phyloP scores from a whole-genome alignment of 2,329 filamentous ascomycete genomes.

The Mollisia scopiformis region DNA sequence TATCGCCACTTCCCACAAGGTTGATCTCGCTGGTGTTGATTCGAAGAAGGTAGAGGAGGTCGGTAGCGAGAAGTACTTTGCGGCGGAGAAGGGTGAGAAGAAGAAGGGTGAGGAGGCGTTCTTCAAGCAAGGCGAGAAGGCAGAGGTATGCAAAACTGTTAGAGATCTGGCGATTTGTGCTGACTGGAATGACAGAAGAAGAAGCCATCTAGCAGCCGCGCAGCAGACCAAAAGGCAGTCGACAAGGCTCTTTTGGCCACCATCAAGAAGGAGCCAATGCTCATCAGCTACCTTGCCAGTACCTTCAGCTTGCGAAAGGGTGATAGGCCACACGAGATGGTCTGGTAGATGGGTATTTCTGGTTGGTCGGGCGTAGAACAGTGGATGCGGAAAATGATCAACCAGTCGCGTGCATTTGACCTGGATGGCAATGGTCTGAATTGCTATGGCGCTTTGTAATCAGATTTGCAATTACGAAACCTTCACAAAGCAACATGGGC shows the following conservation, averaged over 20 bases:
- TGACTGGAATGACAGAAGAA: conserved; percentile 79
- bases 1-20: conserved; percentile 85
- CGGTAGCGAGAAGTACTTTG: conserved; percentile 84
- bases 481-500: conserved; percentile 34
- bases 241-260: conserved; percentile 93
- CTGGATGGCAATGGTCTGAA: conserved; percentile 65
- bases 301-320: conserved; percentile 99
- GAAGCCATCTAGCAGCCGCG: conserved; percentile 87
- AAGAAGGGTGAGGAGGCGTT: conserved; percentile 98
- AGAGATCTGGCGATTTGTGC: conserved; percentile 2
- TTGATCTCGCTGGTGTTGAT: conserved; percentile 86
- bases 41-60: conserved; percentile 84
- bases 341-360: conserved; percentile 72
- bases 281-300: conserved; percentile 90
- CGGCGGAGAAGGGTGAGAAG: conserved; percentile 90
- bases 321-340: conserved; percentile 99
- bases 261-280: conserved; percentile 98
- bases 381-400: conserved; percentile 52
- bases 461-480: conserved; percentile 40
- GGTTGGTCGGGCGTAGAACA: conserved; percentile 38
- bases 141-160: conserved; percentile 70
- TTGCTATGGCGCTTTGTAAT: conserved; percentile 40
- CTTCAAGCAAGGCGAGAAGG: conserved; percentile 99
- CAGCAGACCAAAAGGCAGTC: conserved; percentile 96
- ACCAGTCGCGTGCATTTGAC: conserved; percentile 68